Evolutionary conservation across 2,329 filamentous ascomycete species (phyloP).

Genomic region (Trichoderma polysporum): DNA sequence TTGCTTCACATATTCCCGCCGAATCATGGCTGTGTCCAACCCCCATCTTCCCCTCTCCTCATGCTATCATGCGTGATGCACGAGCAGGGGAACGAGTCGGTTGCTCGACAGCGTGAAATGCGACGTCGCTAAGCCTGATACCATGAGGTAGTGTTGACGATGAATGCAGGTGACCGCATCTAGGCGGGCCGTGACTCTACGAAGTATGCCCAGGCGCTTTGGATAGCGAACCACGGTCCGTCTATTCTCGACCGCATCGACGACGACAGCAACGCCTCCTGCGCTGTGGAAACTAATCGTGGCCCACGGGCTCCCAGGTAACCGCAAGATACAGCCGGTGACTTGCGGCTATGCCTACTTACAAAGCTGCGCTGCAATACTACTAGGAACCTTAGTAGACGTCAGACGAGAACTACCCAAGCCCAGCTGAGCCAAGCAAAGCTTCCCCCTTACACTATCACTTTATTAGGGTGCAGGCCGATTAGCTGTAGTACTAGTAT

Average conservation of each 20-base stretch:
- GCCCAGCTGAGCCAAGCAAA: neutral
- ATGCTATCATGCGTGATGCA: slow-evolving; percentile 4
- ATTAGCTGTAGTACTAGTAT: too few species aligned
- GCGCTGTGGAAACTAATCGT: neutral
- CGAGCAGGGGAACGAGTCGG: neutral
- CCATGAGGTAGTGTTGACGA: slow-evolving; percentile 6
- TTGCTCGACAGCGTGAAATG: slow-evolving; percentile 13
- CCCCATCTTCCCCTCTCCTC: slow-evolving; percentile 13
- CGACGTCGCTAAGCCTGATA: slow-evolving; percentile 16
- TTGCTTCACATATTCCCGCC: slow-evolving; percentile 12
- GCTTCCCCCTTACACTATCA: neutral
- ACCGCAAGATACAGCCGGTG: slow-evolving; percentile 7
- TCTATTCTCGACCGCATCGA: slow-evolving; percentile 1
- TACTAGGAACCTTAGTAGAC: neutral
- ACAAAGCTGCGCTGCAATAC: neutral
- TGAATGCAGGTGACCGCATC: slow-evolving; percentile 17
- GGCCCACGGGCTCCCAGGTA: neutral
- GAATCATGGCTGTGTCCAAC: slow-evolving; percentile 19
- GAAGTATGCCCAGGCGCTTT: slow-evolving; percentile 7
- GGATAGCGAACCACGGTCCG: slow-evolving; percentile 4
- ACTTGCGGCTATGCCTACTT: slow-evolving; percentile 5
- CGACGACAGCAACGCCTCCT: neutral
- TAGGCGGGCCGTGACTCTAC: slow-evolving; percentile 10
- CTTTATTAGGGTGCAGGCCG: neutral
- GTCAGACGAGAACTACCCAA: neutral